Base-by-base conservation (phyloP, 345 rosid genomes). In the Cardamine occulta region DNA sequence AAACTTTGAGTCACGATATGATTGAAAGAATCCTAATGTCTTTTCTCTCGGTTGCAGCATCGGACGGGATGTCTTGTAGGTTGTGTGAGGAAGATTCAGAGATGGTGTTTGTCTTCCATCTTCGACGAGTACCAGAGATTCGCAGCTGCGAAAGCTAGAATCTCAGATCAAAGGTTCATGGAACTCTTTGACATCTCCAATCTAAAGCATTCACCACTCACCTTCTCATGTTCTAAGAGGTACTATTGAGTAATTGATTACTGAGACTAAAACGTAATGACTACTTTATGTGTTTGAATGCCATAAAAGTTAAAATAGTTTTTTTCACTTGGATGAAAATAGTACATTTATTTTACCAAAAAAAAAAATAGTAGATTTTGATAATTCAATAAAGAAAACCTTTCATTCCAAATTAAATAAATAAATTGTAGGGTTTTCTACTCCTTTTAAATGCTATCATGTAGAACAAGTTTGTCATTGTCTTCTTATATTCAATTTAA, bases 31-130 rank as follows among this genome's bases (percentile, higher is more conserved):
- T 40, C 29, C 13, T 42, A 44, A 37, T 57, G 11, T 35, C 48
- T 42, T 49, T 10, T 40, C 8, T 14, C 1, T 49, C 1, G 51
- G 73, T 23, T 66, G 49, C 86, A 91, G 91, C 97, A 89, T 63
- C 90, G 97, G 0, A 89, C 97, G 0, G 93, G 97, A 31, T 86
- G 95, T 69, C 81, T 88, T 10, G 95, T 81, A 48, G 95, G 97
- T 1, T 89, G 97, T 82, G 75, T 88, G 35, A 85, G 95, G 66
- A 91, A 91, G 70, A 66, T 89, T 71, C 93, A 89, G 64, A 89
- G 83, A 73, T 89, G 95, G 97, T 91, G 93, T 51, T 77, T 89
- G 8, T 80, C 97, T 3, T 86, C 91, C 0, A 84, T 89, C 28
- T 88, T 91, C 62, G 93, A 88, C 13, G 95, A 91, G 82, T 89